A percentile compares a stretch with the other conserved stretches of the same genome.
Evolutionary conservation across 139 green algal species (phyloP).

Genomic region (Pleodorina starrii): DNA sequence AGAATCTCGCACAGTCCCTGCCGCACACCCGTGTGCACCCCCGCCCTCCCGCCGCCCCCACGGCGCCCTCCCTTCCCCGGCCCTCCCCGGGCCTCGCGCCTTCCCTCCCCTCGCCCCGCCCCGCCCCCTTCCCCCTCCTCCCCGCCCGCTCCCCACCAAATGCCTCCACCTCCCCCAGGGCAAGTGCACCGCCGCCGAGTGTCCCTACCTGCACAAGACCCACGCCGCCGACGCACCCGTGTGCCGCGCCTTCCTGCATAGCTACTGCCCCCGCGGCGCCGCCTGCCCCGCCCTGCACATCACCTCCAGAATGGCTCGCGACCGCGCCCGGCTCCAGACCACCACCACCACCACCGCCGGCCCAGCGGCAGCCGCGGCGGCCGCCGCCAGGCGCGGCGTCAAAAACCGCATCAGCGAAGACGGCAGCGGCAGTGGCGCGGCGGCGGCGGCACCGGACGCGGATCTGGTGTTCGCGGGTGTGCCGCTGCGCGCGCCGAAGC

Average conservation of each 20-base stretch:
- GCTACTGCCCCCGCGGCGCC: slow-evolving; percentile 72
- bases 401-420: neutral
- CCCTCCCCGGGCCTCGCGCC: too few relatives aligned
- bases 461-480: too few relatives aligned
- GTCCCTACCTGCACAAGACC: slow-evolving; percentile 80
- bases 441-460: neutral
- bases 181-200: slow-evolving; percentile 69
- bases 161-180: slow-evolving; percentile 70
- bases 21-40: neutral
- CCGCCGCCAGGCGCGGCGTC: neutral
- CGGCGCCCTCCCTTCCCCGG: too few relatives aligned
- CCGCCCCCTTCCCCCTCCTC: neutral
- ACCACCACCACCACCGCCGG: neutral
- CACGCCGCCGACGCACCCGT: slow-evolving; percentile 62
- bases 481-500: neutral
- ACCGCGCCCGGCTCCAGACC: neutral
- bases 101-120: neutral
- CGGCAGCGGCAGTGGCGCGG: neutral
- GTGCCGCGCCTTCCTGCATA: slow-evolving; percentile 73
- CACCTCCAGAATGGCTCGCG: slow-evolving; percentile 61
- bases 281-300: slow-evolving; percentile 75
- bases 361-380: too few relatives aligned
- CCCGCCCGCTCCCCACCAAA: too few relatives aligned
- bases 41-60: too few relatives aligned
- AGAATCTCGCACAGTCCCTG: too few relatives aligned